phyloP scores from a whole-genome alignment of 1,284 basidiomycete genomes.

The Leucoagaricus sp. region DNA sequence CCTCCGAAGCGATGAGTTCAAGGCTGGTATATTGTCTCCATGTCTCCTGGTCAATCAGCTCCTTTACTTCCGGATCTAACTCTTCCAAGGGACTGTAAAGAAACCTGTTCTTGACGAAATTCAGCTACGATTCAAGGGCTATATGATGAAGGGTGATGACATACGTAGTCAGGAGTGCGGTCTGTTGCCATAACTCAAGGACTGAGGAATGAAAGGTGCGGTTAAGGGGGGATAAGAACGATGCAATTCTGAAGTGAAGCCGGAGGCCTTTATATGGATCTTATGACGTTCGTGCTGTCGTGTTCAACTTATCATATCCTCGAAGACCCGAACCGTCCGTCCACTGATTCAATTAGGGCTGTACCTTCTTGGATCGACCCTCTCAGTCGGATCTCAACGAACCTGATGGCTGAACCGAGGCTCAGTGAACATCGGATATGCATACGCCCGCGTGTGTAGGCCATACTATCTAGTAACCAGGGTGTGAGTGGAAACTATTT shows the following conservation, averaged over 20 bases:
- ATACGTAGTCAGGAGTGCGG: slow-evolving; percentile 60
- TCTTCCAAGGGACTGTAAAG: slow-evolving; percentile 88
- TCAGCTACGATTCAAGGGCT: neutral
- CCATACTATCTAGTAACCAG: too few species aligned
- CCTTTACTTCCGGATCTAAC: slow-evolving; percentile 92
- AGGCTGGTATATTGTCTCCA: slow-evolving; percentile 98
- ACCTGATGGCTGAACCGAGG: too few species aligned
- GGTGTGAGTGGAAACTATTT: too few species aligned
- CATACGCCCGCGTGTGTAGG: too few species aligned
- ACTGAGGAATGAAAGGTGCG: slow-evolving; percentile 32
- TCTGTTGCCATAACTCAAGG: slow-evolving; percentile 59
- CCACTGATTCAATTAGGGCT: neutral
- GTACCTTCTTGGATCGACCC: too few species aligned
- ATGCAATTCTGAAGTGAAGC: neutral
- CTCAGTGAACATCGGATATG: too few species aligned
- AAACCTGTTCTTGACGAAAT: slow-evolving; percentile 76
- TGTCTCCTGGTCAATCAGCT: slow-evolving; percentile 99
- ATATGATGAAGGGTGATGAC: slow-evolving; percentile 26
- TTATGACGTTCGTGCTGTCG: neutral
- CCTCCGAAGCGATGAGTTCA: slow-evolving; percentile 95
- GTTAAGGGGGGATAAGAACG: slow-evolving; percentile 24
- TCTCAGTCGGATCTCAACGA: too few species aligned
- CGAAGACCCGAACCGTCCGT: neutral
- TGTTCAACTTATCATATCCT: too few species aligned
- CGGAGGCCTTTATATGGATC: neutral